Base-by-base conservation (phyloP, 352 stramenopile species). In the Phytophthora hybrid region DNA sequence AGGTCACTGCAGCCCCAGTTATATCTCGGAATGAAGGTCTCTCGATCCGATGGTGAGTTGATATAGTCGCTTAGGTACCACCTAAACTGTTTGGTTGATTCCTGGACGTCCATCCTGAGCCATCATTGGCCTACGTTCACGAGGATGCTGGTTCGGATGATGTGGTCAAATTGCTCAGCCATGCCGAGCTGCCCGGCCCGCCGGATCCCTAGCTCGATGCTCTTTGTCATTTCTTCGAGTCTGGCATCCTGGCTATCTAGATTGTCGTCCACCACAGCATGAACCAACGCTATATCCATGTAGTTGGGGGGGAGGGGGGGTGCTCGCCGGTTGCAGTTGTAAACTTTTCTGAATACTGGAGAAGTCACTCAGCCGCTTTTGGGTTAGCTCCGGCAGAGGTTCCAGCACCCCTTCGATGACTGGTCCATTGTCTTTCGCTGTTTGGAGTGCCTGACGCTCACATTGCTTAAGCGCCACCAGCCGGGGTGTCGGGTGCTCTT, bases 31-130 rank as follows among this genome's bases (percentile, higher is more conserved):
- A 71, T n/a, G 1, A 55, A 3, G 4, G 19, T 19, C 8, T 59
- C n/a, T 1, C 29, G 23, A 1, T 16, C 5, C 3, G 52, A 68
- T 26, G 49, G 18, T 6, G 51, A 63, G 4, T 18, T 6, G 0
- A 44, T 51, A 21, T 68, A 64, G 14, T 67, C 51, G 0, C 63
- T 39, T 0, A 62, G 58, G n/a, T 64, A 73, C 58, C 58, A 73
- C 21, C 55, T 67, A 19, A 67, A 67, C 16, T 63, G 58, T 26
- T 73, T 67, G 0, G 7, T 19, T 4, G 58, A 68, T 32, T 63
- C 51, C 1, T n/a, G 13, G 1, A 39, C 3, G 1, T 4, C 16
- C 66, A 68, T 68, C 0, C 21, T 31, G 13, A 18, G 13, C 57
- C 57, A 62, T 11, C 65, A 57, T 9, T 47, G 26, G 1, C 49